Conservation (phyloP, 352 stramenopile genomes). For the Phytophthora melonis region DNA sequence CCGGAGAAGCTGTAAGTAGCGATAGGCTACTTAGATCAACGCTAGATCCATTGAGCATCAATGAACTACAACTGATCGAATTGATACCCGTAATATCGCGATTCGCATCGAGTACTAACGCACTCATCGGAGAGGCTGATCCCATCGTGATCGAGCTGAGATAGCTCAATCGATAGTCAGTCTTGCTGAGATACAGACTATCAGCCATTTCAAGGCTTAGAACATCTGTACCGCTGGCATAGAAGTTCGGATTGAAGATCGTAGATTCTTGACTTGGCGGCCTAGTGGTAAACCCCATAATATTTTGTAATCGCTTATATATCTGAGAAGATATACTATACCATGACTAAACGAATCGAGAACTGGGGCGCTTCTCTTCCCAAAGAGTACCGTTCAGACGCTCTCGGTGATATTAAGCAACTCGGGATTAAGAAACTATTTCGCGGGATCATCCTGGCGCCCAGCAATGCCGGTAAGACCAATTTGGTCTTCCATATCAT, state of each 20-base stretch:
- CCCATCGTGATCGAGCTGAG: slow-evolving; percentile 1
- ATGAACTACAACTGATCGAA: too few relatives aligned
- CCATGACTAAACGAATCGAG: neutral
- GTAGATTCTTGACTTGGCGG: neutral
- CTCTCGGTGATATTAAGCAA: neutral
- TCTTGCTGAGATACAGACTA: neutral
- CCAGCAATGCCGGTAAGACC: neutral
- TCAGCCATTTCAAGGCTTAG: slow-evolving; percentile 1
- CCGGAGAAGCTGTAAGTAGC: neutral
- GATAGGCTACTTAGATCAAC: neutral
- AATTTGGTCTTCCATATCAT: neutral
- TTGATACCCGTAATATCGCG: neutral
- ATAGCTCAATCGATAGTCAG: slow-evolving; percentile 6
- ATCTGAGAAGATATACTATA: neutral
- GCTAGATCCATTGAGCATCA: neutral
- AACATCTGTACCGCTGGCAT: neutral
- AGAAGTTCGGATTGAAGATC: neutral
- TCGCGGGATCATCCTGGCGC: neutral
- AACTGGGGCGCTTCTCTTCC: neutral
- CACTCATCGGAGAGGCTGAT: neutral
- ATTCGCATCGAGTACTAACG: neutral
- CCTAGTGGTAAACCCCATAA: neutral
- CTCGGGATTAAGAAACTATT: neutral
- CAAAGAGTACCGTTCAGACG: neutral
- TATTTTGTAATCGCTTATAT: neutral